phyloP scores from a whole-genome alignment of 306 rosid species.

The Vigna trinervia region DNA sequence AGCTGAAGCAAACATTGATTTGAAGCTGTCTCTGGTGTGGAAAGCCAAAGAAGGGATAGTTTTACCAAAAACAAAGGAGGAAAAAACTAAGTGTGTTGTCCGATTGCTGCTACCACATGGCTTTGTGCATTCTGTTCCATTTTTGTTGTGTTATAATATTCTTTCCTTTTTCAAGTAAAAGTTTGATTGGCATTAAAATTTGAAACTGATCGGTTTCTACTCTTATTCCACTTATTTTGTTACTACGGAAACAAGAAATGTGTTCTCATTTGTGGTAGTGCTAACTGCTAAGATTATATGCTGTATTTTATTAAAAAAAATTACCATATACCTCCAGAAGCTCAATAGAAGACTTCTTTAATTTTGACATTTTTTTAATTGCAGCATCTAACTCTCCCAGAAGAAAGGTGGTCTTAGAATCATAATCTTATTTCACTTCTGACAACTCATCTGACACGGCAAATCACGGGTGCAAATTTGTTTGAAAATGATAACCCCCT shows the following conservation, averaged over 20 bases:
- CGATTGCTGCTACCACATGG: slow-evolving; percentile 19
- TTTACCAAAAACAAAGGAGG: not conserved
- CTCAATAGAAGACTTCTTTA: not conserved
- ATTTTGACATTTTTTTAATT: not conserved
- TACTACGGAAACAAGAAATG: not conserved
- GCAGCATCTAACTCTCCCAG: too few species aligned
- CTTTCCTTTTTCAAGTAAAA: slow-evolving; percentile 10
- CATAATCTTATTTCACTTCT: too few species aligned
- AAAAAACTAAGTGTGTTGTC: slow-evolving; percentile 19
- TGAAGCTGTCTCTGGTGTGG: slow-evolving; percentile 30
- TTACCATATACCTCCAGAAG: not conserved
- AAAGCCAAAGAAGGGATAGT: slow-evolving; percentile 6
- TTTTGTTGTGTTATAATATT: slow-evolving; percentile 10
- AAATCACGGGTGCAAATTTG: too few species aligned
- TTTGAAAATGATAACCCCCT: too few species aligned
- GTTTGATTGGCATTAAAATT: slow-evolving; percentile 21
- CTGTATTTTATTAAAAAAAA: not conserved
- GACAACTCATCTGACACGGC: too few species aligned
- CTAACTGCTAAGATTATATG: not conserved
- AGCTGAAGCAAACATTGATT: slow-evolving; percentile 32
- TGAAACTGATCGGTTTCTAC: not conserved
- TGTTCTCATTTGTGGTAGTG: slow-evolving; percentile 2
- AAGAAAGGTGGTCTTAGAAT: too few species aligned
- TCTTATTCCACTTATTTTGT: slow-evolving; percentile 16
- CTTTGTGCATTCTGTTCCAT: slow-evolving; percentile 28